A percentile compares a stretch with the other conserved stretches of the same genome.
Evolutionary conservation across 2,329 filamentous ascomycete genomes (phyloP).

Genomic region (Phaeosphaeriaceae sp.): DNA sequence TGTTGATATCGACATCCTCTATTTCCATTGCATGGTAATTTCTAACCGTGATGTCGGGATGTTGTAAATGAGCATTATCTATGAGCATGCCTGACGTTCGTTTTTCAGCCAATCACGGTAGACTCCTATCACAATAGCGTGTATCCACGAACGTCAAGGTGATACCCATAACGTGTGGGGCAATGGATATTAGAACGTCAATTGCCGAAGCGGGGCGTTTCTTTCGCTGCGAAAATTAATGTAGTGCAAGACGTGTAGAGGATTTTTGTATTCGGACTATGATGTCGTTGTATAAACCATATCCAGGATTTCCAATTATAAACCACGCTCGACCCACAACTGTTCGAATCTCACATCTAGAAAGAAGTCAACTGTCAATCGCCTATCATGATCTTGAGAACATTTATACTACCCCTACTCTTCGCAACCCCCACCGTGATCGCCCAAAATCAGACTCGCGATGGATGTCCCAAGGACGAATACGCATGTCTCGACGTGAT

Average conservation of each 20-base stretch:
- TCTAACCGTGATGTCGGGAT: not conserved
- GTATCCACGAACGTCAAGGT: conserved; percentile 2
- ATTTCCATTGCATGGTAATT: not conserved
- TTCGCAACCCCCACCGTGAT: conserved; percentile 5
- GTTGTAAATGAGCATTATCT: conserved; percentile 8
- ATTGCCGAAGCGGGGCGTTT: conserved; percentile 18
- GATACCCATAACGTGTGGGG: conserved; percentile 21
- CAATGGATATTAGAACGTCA: conserved; percentile 4
- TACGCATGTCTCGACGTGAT: conserved; percentile 33
- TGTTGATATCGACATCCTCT: not conserved
- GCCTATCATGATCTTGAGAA: conserved; percentile 15
- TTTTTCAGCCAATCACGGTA: not conserved
- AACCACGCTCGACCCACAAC: too few relatives aligned
- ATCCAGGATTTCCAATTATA: too few relatives aligned
- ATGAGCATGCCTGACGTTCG: not conserved
- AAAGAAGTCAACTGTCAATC: not conserved
- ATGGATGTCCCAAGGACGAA: conserved; percentile 30
- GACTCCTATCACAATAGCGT: not conserved
- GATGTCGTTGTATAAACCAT: too few relatives aligned
- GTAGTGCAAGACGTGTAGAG: not conserved
- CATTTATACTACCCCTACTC: conserved; percentile 6
- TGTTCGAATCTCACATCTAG: not conserved
- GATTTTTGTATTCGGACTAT: not conserved
- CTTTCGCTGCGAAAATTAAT: not conserved
- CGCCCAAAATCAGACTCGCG: conserved; percentile 5